These are phyloP conservation scores for Pelargonium cotyledonis DNA, from an alignment of 441 rosid genomes.

Conservation along the genomic window DNA sequence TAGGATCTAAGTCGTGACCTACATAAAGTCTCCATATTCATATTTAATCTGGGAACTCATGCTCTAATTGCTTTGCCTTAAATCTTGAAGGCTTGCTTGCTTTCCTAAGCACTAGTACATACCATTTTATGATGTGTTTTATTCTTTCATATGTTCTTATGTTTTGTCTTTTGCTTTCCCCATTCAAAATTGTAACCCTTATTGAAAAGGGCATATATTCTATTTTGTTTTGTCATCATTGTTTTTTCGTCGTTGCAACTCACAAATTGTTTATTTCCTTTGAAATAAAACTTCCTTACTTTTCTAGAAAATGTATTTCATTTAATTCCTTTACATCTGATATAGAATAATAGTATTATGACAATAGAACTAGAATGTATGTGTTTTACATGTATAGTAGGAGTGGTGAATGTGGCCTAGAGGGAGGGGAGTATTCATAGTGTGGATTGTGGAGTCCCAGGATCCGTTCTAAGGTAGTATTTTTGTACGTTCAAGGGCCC, in stretches of 20 bases:
- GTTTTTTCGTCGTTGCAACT: neutral
- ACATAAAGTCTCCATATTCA: neutral
- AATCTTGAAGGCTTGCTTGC: neutral
- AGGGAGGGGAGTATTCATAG: conserved; percentile 25
- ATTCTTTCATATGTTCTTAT: neutral
- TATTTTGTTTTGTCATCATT: neutral
- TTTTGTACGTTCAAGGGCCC: conserved; percentile 29
- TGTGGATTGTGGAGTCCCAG: conserved; percentile 25
- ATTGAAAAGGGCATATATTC: too few species aligned
- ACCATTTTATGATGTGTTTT: neutral
- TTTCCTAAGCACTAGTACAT: neutral
- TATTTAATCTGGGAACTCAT: neutral
- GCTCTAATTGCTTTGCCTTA: neutral
- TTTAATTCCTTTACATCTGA: conserved; percentile 8
- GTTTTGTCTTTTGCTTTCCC: neutral
- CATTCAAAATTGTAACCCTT: neutral
- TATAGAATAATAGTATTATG: conserved; percentile 17
- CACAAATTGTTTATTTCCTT: neutral
- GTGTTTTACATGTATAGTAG: conserved; percentile 14
- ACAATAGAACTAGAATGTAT: conserved; percentile 21
- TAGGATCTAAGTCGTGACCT: neutral
- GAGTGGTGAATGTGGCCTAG: conserved; percentile 27
- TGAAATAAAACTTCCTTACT: neutral
- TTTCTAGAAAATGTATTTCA: conserved; percentile 8
- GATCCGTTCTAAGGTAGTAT: conserved; percentile 29